Percentiles rank a stretch among this genome's conserved stretches.
phyloP scores from a whole-genome alignment of 2,329 filamentous ascomycete species.

The Aspergillus puulaauensis region DNA sequence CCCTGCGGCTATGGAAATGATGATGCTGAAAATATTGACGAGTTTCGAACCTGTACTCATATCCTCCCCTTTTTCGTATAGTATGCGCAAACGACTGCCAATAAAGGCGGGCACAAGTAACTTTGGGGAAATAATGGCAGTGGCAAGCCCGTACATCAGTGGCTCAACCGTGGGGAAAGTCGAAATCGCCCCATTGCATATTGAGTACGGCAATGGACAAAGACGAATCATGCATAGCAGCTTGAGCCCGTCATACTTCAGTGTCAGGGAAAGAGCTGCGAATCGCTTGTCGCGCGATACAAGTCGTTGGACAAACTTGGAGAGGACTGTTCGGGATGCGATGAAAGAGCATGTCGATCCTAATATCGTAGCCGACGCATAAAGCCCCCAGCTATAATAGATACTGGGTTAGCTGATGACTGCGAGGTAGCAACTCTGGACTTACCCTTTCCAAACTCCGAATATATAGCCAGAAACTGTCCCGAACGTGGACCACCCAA shows the following conservation, averaged over 20 bases:
- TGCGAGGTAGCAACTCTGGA: slow-evolving; percentile 21
- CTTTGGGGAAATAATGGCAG: slow-evolving; percentile 79
- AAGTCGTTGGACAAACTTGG: slow-evolving; percentile 73
- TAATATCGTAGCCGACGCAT: slow-evolving; percentile 72
- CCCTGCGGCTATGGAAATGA: slow-evolving; percentile 69
- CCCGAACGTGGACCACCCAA: slow-evolving; percentile 79
- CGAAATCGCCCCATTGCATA: slow-evolving; percentile 91
- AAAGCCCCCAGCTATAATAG: slow-evolving; percentile 73
- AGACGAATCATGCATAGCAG: slow-evolving; percentile 88
- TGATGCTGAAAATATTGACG: slow-evolving; percentile 81
- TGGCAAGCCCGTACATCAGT: slow-evolving; percentile 74
- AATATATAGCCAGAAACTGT: slow-evolving; percentile 71
- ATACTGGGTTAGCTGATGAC: slow-evolving; percentile 12
- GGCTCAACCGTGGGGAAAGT: slow-evolving; percentile 88
- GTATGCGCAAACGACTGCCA: slow-evolving; percentile 74
- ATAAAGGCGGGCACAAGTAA: slow-evolving; percentile 91
- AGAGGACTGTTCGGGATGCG: slow-evolving; percentile 75
- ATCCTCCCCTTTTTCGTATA: slow-evolving; percentile 78
- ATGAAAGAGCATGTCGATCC: slow-evolving; percentile 80
- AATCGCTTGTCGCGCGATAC: slow-evolving; percentile 84
- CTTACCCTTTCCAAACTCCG: slow-evolving; percentile 69
- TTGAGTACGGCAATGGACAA: slow-evolving; percentile 86
- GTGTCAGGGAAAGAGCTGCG: slow-evolving; percentile 79
- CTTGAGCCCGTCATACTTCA: slow-evolving; percentile 86
- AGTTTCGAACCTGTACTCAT: slow-evolving; percentile 78